Percentiles rank a stretch among this genome's conserved stretches.
These are phyloP conservation scores for Astrothelium subdiscretum DNA, from an alignment of 495 filamentous ascomycete genomes.

Conservation along the genomic window DNA sequence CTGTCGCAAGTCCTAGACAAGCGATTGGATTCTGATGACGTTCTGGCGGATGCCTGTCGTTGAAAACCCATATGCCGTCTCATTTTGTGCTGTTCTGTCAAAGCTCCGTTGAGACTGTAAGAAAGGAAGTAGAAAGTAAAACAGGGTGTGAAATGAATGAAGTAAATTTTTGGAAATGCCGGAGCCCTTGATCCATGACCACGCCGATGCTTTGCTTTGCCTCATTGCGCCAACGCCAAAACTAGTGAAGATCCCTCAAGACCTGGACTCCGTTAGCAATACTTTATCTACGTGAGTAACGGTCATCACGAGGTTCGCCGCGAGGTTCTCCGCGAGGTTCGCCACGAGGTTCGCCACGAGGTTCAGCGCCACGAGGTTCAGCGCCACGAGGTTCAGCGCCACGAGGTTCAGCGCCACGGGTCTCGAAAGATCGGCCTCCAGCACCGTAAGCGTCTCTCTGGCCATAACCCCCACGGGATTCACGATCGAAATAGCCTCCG, in stretches of 20 bases:
- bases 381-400: slow-evolving; percentile 3
- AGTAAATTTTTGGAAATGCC: neutral
- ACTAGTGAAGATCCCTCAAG: neutral
- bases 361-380: slow-evolving; percentile 12
- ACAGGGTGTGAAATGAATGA: neutral
- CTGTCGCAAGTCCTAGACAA: neutral
- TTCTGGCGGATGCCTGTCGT: neutral
- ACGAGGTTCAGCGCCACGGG: slow-evolving; percentile 11
- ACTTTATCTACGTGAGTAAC: slow-evolving; percentile 2
- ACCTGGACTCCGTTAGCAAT: neutral
- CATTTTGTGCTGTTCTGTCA: neutral
- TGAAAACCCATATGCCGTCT: neutral
- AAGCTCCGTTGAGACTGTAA: neutral
- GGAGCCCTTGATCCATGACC: neutral
- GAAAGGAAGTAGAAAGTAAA: neutral
- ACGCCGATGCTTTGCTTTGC: neutral
- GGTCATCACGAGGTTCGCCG: neutral
- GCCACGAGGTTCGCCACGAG: slow-evolving; percentile 10
- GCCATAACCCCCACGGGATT: slow-evolving; percentile 11
- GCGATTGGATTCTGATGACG: neutral
- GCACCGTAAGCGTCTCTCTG: slow-evolving; percentile 20
- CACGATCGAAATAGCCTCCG: slow-evolving; percentile 34
- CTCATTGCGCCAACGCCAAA: neutral
- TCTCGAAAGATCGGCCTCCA: slow-evolving; percentile 16
- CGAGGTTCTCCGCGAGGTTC: neutral